Base-by-base conservation (phyloP, 352 stramenopile species). In the Globisporangium polare region DNA sequence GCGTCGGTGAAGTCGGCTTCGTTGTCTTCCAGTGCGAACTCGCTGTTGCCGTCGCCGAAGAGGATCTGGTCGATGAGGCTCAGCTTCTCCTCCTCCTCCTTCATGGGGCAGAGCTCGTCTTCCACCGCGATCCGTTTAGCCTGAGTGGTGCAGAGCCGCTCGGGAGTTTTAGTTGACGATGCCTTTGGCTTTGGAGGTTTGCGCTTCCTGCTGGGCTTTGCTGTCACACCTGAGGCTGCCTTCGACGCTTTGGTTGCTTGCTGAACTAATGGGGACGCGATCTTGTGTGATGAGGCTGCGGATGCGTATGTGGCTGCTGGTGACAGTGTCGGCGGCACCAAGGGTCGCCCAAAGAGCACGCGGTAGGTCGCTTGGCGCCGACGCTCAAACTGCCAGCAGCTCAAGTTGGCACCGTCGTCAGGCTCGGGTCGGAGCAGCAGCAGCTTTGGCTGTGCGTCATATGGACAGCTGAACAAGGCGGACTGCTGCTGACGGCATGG, bases 311-410 rank as follows among this genome's bases (percentile, higher is more conserved):
- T 1, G 31, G 27, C 29, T 55, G 43, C n/a, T 41, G 57, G 51
- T 29, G 27, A 54, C 35, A 50, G 51, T 24, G 46, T 66, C 5
- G 47, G 26, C 3, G 47, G 1, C 58, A 70, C 69, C 27, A 80
- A 39, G 17, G 75, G 70, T 1, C 74, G 68, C 0, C 71, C 75
- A 31, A 78, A 81, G 15, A 83, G 65, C 60, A 81, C 75, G 35
- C 75, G 73, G 42, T 78, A 83, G 41, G 75, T 83, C 17, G 75
- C 75, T 27, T 74, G 58, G 55, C 68, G 83, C 3, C 65, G 54
- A 17, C 71, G 65, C 2, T 72, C 63, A 6, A 53, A 59, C n/a
- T 67, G 39, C 71, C 73, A 81, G 37, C 51, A 65, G 8, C 51
- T 18, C 37, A 74, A 63, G 33, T 65, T 54, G n/a, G 29, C 9